Conservation (phyloP, 2,329 filamentous ascomycete species). For the Zymoseptoria brevis region DNA sequence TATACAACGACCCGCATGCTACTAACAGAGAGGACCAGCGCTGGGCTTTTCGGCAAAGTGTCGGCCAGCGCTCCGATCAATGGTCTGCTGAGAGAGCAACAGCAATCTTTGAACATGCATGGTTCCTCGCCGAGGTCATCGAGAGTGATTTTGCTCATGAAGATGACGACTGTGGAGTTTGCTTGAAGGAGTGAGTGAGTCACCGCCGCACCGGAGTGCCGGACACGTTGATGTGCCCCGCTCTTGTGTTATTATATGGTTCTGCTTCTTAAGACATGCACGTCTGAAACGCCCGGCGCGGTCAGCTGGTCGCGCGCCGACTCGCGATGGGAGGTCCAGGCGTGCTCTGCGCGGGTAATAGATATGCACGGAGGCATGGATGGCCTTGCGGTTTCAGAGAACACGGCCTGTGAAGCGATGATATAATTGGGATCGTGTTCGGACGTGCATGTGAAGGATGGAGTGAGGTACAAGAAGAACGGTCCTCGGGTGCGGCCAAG, state of each 20-base stretch:
- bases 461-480: too few relatives aligned
- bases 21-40: constrained; percentile 19
- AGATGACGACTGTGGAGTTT: not conserved
- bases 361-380: not conserved
- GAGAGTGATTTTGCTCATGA: constrained; percentile 1
- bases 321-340: not conserved
- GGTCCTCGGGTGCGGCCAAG: too few relatives aligned
- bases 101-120: constrained; percentile 12
- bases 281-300: not conserved
- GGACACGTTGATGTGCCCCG: not conserved
- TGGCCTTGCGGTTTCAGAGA: not conserved
- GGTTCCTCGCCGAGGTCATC: constrained; percentile 4
- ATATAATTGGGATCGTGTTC: not conserved
- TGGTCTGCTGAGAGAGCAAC: constrained; percentile 12
- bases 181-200: constrained; percentile 7
- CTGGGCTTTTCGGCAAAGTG: constrained; percentile 10
- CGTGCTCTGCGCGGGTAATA: too few relatives aligned
- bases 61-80: constrained; percentile 11
- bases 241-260: not conserved
- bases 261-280: not conserved
- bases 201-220: constrained; percentile 3
- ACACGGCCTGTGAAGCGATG: not conserved
- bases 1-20: not conserved
- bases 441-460: too few relatives aligned
- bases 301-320: not conserved